Percentiles rank a stretch among this genome's conserved stretches.
Evolutionary conservation across 768 basidiomycete species (phyloP).

Genomic region (Suillus paluster): DNA sequence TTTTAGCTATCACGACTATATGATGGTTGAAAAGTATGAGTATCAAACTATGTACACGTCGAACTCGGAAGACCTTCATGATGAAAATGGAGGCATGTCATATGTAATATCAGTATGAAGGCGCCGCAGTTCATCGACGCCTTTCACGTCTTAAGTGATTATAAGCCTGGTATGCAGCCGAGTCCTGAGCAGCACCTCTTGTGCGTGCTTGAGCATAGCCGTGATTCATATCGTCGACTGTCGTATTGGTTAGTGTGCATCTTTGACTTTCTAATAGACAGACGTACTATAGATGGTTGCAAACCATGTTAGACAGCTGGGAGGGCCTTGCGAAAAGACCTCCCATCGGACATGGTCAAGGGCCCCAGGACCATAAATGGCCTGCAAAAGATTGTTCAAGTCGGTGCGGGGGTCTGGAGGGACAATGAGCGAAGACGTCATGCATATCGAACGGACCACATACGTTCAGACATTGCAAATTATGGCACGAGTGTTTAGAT

Average conservation of each 20-base stretch:
- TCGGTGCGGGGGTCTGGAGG: neutral
- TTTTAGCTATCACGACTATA: too few species aligned
- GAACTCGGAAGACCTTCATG: too few species aligned
- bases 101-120: too few species aligned
- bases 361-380: too few species aligned
- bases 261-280: neutral
- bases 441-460: too few species aligned
- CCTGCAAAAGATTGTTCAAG: neutral
- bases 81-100: too few species aligned
- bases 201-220: neutral
- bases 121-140: too few species aligned
- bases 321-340: neutral
- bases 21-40: too few species aligned
- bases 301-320: neutral
- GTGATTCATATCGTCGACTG: neutral
- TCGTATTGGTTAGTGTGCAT: neutral
- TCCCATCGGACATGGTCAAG: neutral
- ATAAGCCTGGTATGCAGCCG: neutral
- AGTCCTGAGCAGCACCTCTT: neutral
- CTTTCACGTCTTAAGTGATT: neutral
- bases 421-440: neutral
- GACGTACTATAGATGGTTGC: neutral
- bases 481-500: too few species aligned
- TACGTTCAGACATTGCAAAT: too few species aligned
- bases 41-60: neutral